These are phyloP conservation scores for Solanum chiquidenum DNA, from an alignment of 257 asterid genomes.

Conservation along the genomic window DNA sequence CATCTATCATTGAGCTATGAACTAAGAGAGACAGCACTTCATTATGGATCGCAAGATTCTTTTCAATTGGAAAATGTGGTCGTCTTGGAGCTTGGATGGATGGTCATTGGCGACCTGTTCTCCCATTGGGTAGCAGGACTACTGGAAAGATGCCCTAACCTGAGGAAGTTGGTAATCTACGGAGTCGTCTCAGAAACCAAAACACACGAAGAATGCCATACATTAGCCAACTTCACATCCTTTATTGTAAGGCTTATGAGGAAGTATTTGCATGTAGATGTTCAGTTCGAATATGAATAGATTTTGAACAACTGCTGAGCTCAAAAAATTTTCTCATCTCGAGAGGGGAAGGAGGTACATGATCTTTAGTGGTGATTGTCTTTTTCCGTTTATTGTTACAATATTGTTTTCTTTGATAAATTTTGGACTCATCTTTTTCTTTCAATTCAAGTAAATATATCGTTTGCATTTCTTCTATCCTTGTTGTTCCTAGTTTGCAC, in stretches of 20 bases:
- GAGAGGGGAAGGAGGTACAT: neutral
- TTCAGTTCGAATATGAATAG: conserved; percentile 74
- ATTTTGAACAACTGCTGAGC: neutral
- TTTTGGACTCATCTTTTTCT: neutral
- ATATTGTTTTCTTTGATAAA: neutral
- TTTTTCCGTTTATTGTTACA: neutral
- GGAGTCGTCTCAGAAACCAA: conserved; percentile 89
- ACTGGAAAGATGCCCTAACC: conserved; percentile 62
- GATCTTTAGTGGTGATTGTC: neutral
- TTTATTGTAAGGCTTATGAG: conserved; percentile 66
- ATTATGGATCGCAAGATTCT: conserved; percentile 64
- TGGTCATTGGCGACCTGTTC: conserved; percentile 61
- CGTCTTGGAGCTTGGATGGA: conserved; percentile 88
- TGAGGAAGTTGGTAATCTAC: conserved; percentile 61
- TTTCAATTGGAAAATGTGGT: conserved; percentile 60
- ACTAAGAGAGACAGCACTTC: conserved; percentile 58
- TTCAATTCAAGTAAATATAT: neutral
- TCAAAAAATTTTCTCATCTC: neutral
- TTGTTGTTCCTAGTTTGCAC: neutral
- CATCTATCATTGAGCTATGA: conserved; percentile 74
- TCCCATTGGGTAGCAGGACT: conserved; percentile 71
- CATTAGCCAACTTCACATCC: conserved; percentile 62
- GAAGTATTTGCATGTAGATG: conserved; percentile 60
- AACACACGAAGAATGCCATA: conserved; percentile 74
- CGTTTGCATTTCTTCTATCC: neutral